Conservation (phyloP, 495 filamentous ascomycete genomes). For the Podospora fimiseda region DNA sequence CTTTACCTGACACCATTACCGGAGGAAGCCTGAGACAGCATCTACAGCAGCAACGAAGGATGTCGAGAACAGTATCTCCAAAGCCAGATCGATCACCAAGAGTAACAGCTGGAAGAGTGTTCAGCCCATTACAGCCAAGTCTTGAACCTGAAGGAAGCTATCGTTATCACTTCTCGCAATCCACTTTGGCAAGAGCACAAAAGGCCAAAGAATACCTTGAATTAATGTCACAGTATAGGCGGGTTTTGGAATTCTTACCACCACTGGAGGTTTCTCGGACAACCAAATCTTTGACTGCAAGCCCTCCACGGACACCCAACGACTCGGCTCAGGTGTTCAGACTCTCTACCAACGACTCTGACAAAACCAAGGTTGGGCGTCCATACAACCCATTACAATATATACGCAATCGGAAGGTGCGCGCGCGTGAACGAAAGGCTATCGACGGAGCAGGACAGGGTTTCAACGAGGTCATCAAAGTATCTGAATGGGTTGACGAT, state of each 20-base stretch:
- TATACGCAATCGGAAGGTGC: constrained; percentile 75
- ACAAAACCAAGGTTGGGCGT: constrained; percentile 42
- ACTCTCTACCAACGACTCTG: constrained; percentile 9
- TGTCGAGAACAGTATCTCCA: constrained; percentile 54
- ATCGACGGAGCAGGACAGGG: constrained; percentile 68
- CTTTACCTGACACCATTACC: constrained; percentile 33
- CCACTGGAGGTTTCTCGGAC: constrained; percentile 50
- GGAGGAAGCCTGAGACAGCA: constrained; percentile 58
- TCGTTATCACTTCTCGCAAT: constrained; percentile 63
- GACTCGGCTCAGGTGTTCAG: constrained; percentile 14
- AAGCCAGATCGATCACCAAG: constrained; percentile 40
- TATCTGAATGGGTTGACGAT: constrained; percentile 67
- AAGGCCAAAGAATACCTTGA: constrained; percentile 75
- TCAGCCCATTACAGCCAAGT: constrained; percentile 39
- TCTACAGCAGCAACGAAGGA: constrained; percentile 56
- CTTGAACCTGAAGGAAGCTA: constrained; percentile 37
- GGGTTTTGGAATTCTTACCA: constrained; percentile 66
- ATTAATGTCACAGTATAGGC: constrained; percentile 70
- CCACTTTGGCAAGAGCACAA: constrained; percentile 70
- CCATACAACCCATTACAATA: constrained; percentile 82
- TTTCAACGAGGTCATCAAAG: constrained; percentile 63
- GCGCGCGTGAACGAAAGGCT: constrained; percentile 62
- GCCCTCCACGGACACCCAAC: constrained; percentile 27
- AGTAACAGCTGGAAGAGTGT: constrained; percentile 24
- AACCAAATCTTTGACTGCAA: constrained; percentile 24